Percentiles rank a stretch among this genome's conserved stretches.
phyloP scores from a whole-genome alignment of 768 basidiomycete species.

The Kwoniella heveanensis region DNA sequence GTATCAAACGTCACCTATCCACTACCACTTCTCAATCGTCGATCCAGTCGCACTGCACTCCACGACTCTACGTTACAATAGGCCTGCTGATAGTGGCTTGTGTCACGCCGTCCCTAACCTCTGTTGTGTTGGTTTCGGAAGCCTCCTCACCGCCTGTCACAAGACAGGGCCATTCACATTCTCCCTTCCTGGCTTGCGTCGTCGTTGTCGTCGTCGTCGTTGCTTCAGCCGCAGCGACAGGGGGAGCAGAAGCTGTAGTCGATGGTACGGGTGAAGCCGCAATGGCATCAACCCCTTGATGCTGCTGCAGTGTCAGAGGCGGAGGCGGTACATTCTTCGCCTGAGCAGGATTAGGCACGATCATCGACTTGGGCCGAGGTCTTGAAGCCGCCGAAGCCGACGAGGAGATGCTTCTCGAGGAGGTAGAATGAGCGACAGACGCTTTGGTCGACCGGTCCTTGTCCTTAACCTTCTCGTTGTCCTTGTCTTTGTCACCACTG shows the following conservation, averaged over 20 bases:
- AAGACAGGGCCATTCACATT: slow-evolving; percentile 24
- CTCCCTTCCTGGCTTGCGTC: not conserved
- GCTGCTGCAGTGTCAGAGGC: not conserved
- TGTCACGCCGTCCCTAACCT: not conserved
- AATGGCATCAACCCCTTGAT: not conserved
- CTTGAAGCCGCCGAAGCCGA: not conserved
- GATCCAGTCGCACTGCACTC: too few species aligned
- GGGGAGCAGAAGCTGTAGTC: not conserved
- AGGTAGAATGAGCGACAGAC: not conserved
- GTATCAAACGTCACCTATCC: slow-evolving; percentile 4
- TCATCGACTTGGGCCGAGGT: too few species aligned
- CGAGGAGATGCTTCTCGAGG: not conserved
- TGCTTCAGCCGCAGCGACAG: not conserved
- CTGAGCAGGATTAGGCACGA: not conserved
- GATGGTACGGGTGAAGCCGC: not conserved
- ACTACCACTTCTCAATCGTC: not conserved
- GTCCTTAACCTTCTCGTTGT: not conserved
- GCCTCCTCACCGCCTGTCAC: slow-evolving; percentile 13
- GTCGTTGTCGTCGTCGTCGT: not conserved
- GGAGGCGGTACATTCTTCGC: not conserved
- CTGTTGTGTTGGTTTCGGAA: not conserved
- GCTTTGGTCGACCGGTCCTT: not conserved
- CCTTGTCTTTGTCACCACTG: not conserved
- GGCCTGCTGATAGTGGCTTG: too few species aligned
- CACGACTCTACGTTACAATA: not conserved